A percentile compares a stretch with the other conserved stretches of the same genome.
These are phyloP conservation scores for Spatholobus suberectus DNA, from an alignment of 306 rosid species.

Conservation along the genomic window DNA sequence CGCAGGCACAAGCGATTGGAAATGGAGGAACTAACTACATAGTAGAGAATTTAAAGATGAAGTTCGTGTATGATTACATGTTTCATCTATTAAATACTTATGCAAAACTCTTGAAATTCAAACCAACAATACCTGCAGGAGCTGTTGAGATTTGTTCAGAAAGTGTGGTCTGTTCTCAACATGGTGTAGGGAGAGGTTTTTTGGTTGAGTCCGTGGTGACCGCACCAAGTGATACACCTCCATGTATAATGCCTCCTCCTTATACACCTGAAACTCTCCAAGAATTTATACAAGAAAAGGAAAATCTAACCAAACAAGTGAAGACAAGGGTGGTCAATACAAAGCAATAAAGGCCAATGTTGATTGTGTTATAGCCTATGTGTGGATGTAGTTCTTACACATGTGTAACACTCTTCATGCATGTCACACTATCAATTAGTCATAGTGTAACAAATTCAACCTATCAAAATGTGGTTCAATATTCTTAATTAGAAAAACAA, in stretches of 20 bases:
- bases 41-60: conserved; percentile 49
- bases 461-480: not conserved
- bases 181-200: conserved; percentile 16
- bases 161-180: conserved; percentile 27
- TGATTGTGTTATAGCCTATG: not conserved
- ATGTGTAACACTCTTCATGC: not conserved
- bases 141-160: conserved; percentile 53
- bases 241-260: conserved; percentile 57
- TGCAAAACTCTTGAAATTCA: conserved; percentile 51
- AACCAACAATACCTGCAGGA: conserved; percentile 50
- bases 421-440: not conserved
- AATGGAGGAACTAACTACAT: conserved; percentile 41
- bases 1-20: conserved; percentile 55
- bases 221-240: conserved; percentile 48
- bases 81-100: conserved; percentile 47
- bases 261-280: conserved; percentile 32
- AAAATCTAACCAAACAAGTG: conserved; percentile 25
- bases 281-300: conserved; percentile 10
- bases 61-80: conserved; percentile 61
- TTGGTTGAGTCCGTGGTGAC: conserved; percentile 46
- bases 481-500: not conserved
- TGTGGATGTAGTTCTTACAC: not conserved
- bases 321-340: not conserved
- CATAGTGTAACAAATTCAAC: not conserved
- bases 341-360: not conserved